A percentile compares a stretch with the other conserved stretches of the same genome.
Evolutionary conservation across 768 basidiomycete genomes (phyloP).

Genomic region (Hypholoma sublateritium): DNA sequence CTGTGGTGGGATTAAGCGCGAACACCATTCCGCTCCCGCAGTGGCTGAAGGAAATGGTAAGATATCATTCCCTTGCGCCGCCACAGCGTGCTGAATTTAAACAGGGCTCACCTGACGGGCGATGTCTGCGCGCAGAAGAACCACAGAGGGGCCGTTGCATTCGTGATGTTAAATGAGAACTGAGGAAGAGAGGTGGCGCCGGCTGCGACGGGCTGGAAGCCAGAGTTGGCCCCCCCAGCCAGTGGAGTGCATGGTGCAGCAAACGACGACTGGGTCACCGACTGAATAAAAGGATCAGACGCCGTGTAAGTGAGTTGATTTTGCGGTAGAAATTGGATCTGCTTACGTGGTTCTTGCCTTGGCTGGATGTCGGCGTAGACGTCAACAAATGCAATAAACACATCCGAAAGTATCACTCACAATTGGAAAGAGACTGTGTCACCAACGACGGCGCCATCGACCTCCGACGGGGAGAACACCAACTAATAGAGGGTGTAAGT

Average conservation of each 20-base stretch:
- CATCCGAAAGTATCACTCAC: constrained; percentile 26
- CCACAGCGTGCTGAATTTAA: not conserved
- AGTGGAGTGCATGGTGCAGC: constrained; percentile 45
- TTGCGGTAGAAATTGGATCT: not conserved
- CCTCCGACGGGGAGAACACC: constrained; percentile 34
- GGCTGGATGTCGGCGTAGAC: constrained; percentile 21
- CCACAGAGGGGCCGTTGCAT: constrained; percentile 53
- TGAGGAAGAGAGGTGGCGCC: constrained; percentile 34
- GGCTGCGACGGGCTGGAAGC: constrained; percentile 41
- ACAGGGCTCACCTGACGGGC: constrained; percentile 21
- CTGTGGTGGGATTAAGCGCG: constrained; percentile 49
- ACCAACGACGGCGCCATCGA: constrained; percentile 39
- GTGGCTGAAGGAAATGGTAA: constrained; percentile 31
- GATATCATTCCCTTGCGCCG: not conserved
- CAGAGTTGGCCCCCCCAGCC: constrained; percentile 47
- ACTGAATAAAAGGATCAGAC: constrained; percentile 27
- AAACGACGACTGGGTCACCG: constrained; percentile 63
- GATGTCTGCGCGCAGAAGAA: constrained; percentile 57
- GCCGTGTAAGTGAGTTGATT: not conserved
- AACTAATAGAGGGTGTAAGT: constrained; percentile 24
- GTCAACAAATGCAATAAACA: not conserved
- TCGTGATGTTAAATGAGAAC: constrained; percentile 46
- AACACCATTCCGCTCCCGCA: constrained; percentile 63
- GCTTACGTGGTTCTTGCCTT: constrained; percentile 44
- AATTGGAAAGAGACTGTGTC: constrained; percentile 57